Evolutionary conservation across 768 basidiomycete species (phyloP).

Genomic region (Tulasnella sp.): DNA sequence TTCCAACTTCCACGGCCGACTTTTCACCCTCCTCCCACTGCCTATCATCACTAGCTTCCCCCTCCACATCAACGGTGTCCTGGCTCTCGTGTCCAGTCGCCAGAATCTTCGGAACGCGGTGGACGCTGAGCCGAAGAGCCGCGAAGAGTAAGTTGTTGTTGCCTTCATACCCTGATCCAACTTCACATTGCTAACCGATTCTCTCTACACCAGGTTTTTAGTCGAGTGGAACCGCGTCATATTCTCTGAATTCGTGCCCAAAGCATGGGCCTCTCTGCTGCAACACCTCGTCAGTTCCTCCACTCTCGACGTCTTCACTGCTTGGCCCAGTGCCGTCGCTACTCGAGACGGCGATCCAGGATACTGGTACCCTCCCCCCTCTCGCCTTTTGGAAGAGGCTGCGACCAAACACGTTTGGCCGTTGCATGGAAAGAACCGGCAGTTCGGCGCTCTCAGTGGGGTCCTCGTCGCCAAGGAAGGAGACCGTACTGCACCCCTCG

Average conservation of each 20-base stretch:
- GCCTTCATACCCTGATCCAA: not conserved
- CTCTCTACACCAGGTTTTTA: slow-evolving; percentile 26
- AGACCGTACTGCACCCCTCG: not conserved
- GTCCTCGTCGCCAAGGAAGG: not conserved
- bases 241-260: slow-evolving; percentile 35
- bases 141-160: slow-evolving; percentile 31
- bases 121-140: slow-evolving; percentile 33
- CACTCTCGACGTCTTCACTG: slow-evolving; percentile 25
- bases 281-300: slow-evolving; percentile 18
- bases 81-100: slow-evolving; percentile 36
- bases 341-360: slow-evolving; percentile 21
- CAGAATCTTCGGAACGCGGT: slow-evolving; percentile 35
- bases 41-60: slow-evolving; percentile 37
- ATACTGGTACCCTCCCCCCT: slow-evolving; percentile 34
- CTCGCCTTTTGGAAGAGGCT: slow-evolving; percentile 23
- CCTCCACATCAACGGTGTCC: slow-evolving; percentile 35
- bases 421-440: not conserved
- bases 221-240: slow-evolving; percentile 39
- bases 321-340: slow-evolving; percentile 30
- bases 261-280: slow-evolving; percentile 32
- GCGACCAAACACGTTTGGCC: not conserved
- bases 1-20: slow-evolving; percentile 24
- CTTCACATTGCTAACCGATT: slow-evolving; percentile 20
- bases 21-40: slow-evolving; percentile 41
- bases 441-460: not conserved